Base-by-base conservation (phyloP, 257 asterid genomes). In the Parsonsia alboflavescens region DNA sequence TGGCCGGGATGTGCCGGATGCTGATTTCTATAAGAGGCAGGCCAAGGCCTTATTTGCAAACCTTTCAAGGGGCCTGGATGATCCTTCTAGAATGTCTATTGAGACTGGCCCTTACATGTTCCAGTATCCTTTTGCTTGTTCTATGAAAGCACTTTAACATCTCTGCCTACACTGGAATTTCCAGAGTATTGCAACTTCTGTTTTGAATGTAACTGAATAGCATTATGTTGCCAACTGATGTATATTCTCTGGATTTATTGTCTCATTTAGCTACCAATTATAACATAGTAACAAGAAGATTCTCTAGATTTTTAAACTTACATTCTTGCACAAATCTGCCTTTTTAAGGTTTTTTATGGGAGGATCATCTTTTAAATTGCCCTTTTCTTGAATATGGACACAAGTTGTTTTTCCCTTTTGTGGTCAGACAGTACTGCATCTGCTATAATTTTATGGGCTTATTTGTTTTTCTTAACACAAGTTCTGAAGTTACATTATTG, bases 21-120 rank as follows among this genome's bases (percentile, higher is more conserved):
- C 91, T 58, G 98, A 93, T 79, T 80, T 74, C 72, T 93, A 93
- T 83, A 93, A 93, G 81, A 97, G 88, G 77, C 98, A 91, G 86
- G 98, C 84, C 62, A 93, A 93, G 82, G 83, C 89, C 21, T 77
- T 93, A 88, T 93, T 93, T 83, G 86, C 93, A 82, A 93, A 91
- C 77, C 92, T 93, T 62, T 90, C 97, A 8, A 88, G 90, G 79
- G 96, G 97, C 62, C 91, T 88, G 75, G 89, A 88, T 82, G 94
- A 88, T 81, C 85, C 97, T 65, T 93, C 98, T 75, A 90, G 98
- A 80, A 93, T 93, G 98, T 93, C 98, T 7, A 22, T 93, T 54
- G 98, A 93, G 73, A 89, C 97, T 69, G 98, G 96, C 80, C 88
- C 98, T 49, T 93, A 91, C 65, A 63, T 91, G 64, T 93, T 93